Conservation (phyloP, 1,284 basidiomycete species). For the Sanghuangporus weigelae region DNA sequence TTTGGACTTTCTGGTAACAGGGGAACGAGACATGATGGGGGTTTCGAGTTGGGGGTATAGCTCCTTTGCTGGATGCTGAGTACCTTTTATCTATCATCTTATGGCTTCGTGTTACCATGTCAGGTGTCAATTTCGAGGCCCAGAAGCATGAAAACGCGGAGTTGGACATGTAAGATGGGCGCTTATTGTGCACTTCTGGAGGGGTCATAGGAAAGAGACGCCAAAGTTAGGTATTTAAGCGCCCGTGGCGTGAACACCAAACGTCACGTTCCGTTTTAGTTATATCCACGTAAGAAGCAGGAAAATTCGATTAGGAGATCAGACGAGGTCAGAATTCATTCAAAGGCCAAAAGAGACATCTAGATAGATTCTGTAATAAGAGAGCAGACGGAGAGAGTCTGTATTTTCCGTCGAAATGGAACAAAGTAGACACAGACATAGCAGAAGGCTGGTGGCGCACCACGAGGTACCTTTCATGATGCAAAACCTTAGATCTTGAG, state of each 20-base stretch:
- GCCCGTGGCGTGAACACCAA: not conserved
- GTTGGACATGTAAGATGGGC: not conserved
- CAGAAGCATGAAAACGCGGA: not conserved
- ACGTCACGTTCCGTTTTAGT: not conserved
- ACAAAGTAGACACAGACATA: too few relatives aligned
- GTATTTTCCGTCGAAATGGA: too few relatives aligned
- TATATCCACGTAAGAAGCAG: not conserved
- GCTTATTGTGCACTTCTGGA: not conserved
- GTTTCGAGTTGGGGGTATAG: not conserved
- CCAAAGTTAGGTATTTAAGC: not conserved
- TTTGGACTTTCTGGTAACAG: not conserved
- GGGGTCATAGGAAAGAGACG: not conserved
- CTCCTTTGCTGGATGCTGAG: not conserved
- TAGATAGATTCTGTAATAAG: too few relatives aligned
- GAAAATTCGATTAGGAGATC: too few relatives aligned
- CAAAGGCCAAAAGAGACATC: too few relatives aligned
- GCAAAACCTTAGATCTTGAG: too few relatives aligned
- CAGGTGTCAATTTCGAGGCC: not conserved
- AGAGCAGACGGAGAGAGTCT: too few relatives aligned
- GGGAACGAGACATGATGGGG: not conserved
- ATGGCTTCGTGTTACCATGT: not conserved
- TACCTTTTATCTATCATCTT: not conserved
- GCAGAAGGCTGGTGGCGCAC: too few relatives aligned
- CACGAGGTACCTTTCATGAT: too few relatives aligned
- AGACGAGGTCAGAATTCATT: too few relatives aligned